Percentiles rank a stretch among this genome's conserved stretches.
Evolutionary conservation across 2,329 filamentous ascomycete species (phyloP).

Genomic region (Dactylonectria macrodidyma): DNA sequence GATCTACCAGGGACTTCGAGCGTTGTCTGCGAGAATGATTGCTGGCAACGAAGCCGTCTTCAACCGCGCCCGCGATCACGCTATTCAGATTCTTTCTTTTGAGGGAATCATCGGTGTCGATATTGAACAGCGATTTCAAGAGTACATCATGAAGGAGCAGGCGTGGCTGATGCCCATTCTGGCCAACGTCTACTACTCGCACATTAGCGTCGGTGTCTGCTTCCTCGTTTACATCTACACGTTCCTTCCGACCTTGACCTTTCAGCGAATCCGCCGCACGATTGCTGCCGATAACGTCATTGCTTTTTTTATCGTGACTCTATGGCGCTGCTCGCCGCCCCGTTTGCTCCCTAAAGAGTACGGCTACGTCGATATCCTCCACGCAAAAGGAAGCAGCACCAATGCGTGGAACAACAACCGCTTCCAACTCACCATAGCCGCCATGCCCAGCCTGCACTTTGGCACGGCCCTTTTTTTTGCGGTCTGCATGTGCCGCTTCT

Average conservation of each 20-base stretch:
- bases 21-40: constrained; percentile 59
- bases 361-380: constrained; percentile 63
- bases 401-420: constrained; percentile 61
- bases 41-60: constrained; percentile 56
- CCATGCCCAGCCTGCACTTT: constrained; percentile 65
- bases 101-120: constrained; percentile 56
- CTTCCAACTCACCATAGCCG: constrained; percentile 63
- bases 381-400: constrained; percentile 47
- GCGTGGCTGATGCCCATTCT: constrained; percentile 57
- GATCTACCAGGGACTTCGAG: constrained; percentile 61
- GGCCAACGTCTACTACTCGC: constrained; percentile 61
- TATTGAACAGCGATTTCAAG: constrained; percentile 58
- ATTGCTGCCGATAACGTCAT: constrained; percentile 64
- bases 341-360: constrained; percentile 62
- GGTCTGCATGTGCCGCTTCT: constrained; percentile 54
- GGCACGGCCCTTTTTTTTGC: constrained; percentile 57
- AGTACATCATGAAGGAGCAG: constrained; percentile 53
- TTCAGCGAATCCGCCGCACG: constrained; percentile 60
- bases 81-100: constrained; percentile 56
- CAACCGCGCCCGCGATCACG: constrained; percentile 55
- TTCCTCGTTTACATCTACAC: constrained; percentile 66
- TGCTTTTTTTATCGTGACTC: constrained; percentile 62
- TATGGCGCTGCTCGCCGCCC: constrained; percentile 64
- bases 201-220: constrained; percentile 60
- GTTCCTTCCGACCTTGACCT: constrained; percentile 56